Percentiles rank a stretch among this genome's conserved stretches.
phyloP scores from a whole-genome alignment of 1,139 yeast genomes.

The Nakaseomyces sp. region DNA sequence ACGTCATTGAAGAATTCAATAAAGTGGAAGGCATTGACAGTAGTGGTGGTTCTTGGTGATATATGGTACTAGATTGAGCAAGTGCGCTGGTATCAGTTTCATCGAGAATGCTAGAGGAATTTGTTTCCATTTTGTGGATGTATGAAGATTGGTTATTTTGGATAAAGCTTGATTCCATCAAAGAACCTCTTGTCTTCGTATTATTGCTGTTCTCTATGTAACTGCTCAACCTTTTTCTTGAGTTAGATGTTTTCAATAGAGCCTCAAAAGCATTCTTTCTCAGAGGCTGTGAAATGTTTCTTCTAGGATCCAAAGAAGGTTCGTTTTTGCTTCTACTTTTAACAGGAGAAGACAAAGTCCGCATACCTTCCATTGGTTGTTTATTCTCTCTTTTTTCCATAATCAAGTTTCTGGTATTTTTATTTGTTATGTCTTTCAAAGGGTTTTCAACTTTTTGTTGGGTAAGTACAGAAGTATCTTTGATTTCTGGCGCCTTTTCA shows the following conservation, averaged over 20 bases:
- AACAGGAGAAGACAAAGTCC: slow-evolving; percentile 13
- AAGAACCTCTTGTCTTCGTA: neutral
- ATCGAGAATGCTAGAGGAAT: slow-evolving; percentile 6
- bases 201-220: neutral
- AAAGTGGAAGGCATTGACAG: slow-evolving; percentile 20
- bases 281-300: slow-evolving; percentile 19
- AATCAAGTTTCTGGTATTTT: neutral
- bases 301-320: slow-evolving; percentile 24
- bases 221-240: neutral
- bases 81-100: slow-evolving; percentile 17
- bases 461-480: neutral
- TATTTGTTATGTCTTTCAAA: slow-evolving; percentile 14
- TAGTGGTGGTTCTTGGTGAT: slow-evolving; percentile 15
- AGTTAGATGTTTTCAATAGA: neutral
- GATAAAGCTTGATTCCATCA: neutral
- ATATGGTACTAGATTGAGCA: slow-evolving; percentile 27
- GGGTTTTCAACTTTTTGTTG: slow-evolving; percentile 7
- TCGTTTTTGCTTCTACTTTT: slow-evolving; percentile 7
- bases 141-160: neutral
- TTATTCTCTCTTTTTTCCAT: neutral
- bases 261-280: neutral
- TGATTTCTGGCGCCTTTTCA: neutral
- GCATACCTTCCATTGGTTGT: slow-evolving; percentile 6
- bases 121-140: neutral
- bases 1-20: slow-evolving; percentile 24